These are phyloP conservation scores for Tylopilus sp. DNA, from an alignment of 1,284 basidiomycete genomes.

Conservation along the genomic window DNA sequence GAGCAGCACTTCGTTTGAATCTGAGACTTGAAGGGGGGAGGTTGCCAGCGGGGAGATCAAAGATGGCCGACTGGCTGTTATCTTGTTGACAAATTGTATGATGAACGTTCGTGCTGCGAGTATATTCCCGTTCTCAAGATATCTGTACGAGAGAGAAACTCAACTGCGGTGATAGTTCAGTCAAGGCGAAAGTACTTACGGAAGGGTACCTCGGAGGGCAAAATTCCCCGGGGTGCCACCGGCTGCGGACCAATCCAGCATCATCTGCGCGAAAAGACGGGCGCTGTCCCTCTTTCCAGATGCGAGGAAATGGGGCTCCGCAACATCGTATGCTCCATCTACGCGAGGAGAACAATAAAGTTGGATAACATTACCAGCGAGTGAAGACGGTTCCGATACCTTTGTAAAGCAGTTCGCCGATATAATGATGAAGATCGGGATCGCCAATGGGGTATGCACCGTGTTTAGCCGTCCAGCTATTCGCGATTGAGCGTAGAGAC, in stretches of 20 bases:
- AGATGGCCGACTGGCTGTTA: conserved; percentile 54
- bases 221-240: conserved; percentile 70
- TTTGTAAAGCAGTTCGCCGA: conserved; percentile 90
- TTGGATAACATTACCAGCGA: conserved; percentile 6
- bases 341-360: conserved; percentile 5
- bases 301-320: conserved; percentile 85
- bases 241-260: conserved; percentile 79
- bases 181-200: conserved; percentile 60
- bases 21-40: conserved; percentile 53
- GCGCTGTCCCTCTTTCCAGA: conserved; percentile 91
- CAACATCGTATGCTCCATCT: conserved; percentile 82
- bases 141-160: conserved; percentile 50
- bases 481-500: conserved; percentile 21
- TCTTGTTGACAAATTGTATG: conserved; percentile 74
- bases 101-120: conserved; percentile 89
- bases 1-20: conserved; percentile 74
- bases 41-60: conserved; percentile 54
- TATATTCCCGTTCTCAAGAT: conserved; percentile 89
- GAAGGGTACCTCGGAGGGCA: conserved; percentile 84
- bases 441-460: conserved; percentile 88
- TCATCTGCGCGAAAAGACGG: conserved; percentile 85
- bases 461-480: conserved; percentile 85
- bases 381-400: conserved; percentile 58
- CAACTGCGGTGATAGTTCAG: background rate
- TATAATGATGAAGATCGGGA: conserved; percentile 85